Percentiles rank a stretch among this genome's conserved stretches.
Evolutionary conservation across 176 grass and related monocot species (phyloP).

Genomic region (Dactylis glomerata): DNA sequence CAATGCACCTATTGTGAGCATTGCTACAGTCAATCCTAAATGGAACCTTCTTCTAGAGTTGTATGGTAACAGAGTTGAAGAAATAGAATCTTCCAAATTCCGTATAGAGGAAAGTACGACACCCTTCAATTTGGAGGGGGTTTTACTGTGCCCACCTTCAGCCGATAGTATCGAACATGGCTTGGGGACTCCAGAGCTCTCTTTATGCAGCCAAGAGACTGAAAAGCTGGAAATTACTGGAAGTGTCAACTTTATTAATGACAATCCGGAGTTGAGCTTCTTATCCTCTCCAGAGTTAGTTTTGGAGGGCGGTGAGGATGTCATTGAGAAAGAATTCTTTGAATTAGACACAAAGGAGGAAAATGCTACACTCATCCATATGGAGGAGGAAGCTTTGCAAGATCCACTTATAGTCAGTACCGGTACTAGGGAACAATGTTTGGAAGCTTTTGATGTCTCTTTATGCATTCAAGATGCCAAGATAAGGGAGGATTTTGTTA

Average conservation of each 20-base stretch:
- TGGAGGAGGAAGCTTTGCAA: background rate
- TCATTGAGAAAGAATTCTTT: slow-evolving; percentile 2
- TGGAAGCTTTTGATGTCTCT: slow-evolving; percentile 3
- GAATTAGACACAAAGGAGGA: background rate
- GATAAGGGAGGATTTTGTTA: background rate
- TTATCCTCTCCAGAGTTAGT: slow-evolving; percentile 15
- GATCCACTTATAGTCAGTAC: background rate
- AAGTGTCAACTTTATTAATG: background rate
- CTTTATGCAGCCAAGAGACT: background rate
- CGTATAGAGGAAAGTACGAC: background rate
- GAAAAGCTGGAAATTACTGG: background rate
- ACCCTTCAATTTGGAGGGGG: background rate
- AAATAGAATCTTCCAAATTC: background rate
- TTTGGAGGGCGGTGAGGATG: background rate
- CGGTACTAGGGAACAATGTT: background rate
- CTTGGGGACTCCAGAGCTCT: background rate
- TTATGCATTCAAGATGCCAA: background rate
- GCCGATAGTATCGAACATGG: background rate
- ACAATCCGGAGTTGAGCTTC: background rate
- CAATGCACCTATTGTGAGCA: background rate
- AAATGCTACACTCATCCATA: background rate
- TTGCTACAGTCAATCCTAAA: background rate
- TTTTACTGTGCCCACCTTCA: background rate
- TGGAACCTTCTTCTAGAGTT: background rate
- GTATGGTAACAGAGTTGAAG: background rate